Evolutionary conservation across 176 grass and related monocot genomes (phyloP).

Genomic region (Oryza longistaminata): DNA sequence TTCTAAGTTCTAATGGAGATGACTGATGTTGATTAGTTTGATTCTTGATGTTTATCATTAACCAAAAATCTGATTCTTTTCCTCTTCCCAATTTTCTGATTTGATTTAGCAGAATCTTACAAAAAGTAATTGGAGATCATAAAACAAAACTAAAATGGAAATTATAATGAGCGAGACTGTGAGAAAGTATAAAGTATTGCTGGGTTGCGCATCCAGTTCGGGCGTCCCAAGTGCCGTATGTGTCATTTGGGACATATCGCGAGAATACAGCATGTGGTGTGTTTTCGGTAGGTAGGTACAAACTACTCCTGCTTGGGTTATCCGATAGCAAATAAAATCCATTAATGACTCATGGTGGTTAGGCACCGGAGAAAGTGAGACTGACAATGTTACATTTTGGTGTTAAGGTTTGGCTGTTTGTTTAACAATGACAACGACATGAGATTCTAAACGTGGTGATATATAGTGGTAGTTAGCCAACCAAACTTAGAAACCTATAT

Average conservation of each 20-base stretch:
- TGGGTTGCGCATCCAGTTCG: slow-evolving; percentile 18
- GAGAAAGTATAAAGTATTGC: neutral
- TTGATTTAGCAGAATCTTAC: neutral
- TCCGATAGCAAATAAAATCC: neutral
- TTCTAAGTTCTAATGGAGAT: slow-evolving; percentile 17
- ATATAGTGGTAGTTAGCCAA: slow-evolving; percentile 27
- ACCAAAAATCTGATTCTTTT: slow-evolving; percentile 1
- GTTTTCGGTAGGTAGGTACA: neutral
- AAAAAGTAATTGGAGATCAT: neutral
- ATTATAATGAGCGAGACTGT: neutral
- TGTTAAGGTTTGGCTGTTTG: neutral
- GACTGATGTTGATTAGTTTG: slow-evolving; percentile 36
- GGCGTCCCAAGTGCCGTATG: neutral
- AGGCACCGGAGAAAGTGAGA: slow-evolving; percentile 9
- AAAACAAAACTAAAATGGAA: neutral
- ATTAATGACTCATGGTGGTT: neutral
- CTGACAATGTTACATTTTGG: neutral
- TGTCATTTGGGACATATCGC: slow-evolving; percentile 5
- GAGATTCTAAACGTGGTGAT: neutral
- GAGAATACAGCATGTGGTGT: neutral
- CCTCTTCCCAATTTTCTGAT: neutral
- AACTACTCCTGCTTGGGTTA: neutral
- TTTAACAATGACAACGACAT: slow-evolving; percentile 20
- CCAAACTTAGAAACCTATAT: neutral
- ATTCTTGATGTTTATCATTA: slow-evolving; percentile 24